Evolutionary conservation across 352 stramenopile genomes (phyloP), one percentile per base, ranked within the genome.

Genomic region (Thalassiosira ordinaria): DNA sequence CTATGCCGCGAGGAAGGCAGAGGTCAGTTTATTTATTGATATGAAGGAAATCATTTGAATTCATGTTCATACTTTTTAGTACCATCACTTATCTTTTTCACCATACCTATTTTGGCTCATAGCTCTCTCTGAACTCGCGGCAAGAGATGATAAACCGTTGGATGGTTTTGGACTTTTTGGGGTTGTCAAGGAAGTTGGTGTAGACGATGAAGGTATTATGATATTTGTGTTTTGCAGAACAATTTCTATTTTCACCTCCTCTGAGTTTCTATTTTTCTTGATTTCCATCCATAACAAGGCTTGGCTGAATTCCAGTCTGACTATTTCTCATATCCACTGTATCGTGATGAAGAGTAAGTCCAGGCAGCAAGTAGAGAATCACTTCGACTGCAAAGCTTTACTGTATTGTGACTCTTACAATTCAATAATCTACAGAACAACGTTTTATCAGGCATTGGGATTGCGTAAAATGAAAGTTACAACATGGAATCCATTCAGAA

Each of bases 141-240:
- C 61, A 53, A 65, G 79, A 69, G 61, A 80, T 8, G 79, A 80
- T 18, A 72, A 81, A 55, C 72, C 74, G 55, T 33, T 87, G 9
- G 74, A 87, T 65, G 79, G 74, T 51, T 87, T 87, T 75, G 79
- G 73, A 44, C 59, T 87, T 26, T 84, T 87, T 82, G 79, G 79
- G 49, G 27, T 87, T 57, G 74, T 87, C 0, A 87, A 87, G 57
- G 79, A 87, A 64, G 52, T 71, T 24, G 65, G 67, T 4, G 74
- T 87, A 39, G 74, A 84, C 13, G 74, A 87, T 65, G 66, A 35
- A 74, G 71, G 71, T 80, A 47, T 47, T 20, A n/a, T n/a, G n/a
- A n/a, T n/a, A n/a, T n/a, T n/a, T n/a, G n/a, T n/a, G n/a, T n/a
- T n/a, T n/a, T n/a, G n/a, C n/a, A n/a, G n/a, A n/a, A n/a, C n/a